These are phyloP conservation scores for Sporobolus alterniflorus DNA, from an alignment of 202 grass and related monocot genomes.

Conservation along the genomic window DNA sequence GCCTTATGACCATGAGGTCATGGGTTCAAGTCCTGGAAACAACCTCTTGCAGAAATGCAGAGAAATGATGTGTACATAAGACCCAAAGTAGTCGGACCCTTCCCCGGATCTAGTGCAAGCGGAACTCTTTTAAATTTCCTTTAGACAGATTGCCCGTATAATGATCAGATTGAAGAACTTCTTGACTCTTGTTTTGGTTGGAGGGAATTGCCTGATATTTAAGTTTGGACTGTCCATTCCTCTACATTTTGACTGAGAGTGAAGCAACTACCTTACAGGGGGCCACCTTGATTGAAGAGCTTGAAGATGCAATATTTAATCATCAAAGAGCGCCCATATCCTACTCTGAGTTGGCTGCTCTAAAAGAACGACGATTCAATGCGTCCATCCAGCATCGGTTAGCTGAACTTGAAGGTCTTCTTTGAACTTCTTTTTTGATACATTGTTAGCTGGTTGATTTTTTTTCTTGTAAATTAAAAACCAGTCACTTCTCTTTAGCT, in stretches of 20 bases:
- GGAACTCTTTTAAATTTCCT: neutral
- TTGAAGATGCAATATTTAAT: conserved; percentile 78
- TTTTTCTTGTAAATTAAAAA: conserved; percentile 9
- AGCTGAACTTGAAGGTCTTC: conserved; percentile 86
- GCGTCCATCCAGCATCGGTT: conserved; percentile 84
- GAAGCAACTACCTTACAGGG: conserved; percentile 46
- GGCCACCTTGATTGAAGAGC: conserved; percentile 70
- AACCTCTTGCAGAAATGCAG: too few relatives aligned
- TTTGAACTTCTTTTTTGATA: conserved; percentile 25
- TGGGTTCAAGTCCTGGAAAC: too few relatives aligned
- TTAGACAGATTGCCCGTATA: neutral
- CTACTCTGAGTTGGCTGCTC: conserved; percentile 64
- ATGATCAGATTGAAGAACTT: neutral
- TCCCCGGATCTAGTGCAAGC: too few relatives aligned
- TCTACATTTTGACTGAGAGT: conserved; percentile 11
- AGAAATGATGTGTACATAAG: too few relatives aligned
- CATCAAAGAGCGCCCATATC: conserved; percentile 60
- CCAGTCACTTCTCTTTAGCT: conserved; percentile 2
- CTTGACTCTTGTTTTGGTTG: conserved; percentile 7
- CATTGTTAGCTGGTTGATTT: conserved; percentile 35
- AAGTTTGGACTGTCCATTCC: neutral
- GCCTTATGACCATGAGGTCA: too few relatives aligned
- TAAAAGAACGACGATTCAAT: conserved; percentile 81
- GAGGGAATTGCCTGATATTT: conserved; percentile 14
- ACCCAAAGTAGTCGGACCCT: too few relatives aligned